These are phyloP conservation scores for Forsythia suspensa DNA, from an alignment of 257 asterid species.

Conservation along the genomic window DNA sequence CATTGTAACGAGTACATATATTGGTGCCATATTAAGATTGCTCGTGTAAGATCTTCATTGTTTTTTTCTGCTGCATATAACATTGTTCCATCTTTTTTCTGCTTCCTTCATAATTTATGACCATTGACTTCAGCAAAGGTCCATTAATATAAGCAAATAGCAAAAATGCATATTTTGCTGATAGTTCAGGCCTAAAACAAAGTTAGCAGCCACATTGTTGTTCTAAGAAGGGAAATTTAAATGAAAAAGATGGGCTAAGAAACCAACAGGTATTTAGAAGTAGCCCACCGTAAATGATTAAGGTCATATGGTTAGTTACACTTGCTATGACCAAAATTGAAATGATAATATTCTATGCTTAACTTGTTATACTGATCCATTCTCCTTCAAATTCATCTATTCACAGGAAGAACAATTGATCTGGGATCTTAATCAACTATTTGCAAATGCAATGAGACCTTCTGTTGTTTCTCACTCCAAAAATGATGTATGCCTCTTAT, in stretches of 20 bases:
- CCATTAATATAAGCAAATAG: background rate
- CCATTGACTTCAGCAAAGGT: slow-evolving; percentile 5
- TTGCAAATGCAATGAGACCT: slow-evolving; percentile 63
- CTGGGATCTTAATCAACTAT: slow-evolving; percentile 69
- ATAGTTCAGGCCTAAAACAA: background rate
- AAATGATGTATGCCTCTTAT: slow-evolving; percentile 49
- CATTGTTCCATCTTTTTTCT: background rate
- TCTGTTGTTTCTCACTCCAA: slow-evolving; percentile 69
- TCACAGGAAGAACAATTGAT: slow-evolving; percentile 54
- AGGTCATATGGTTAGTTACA: background rate
- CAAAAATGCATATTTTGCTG: background rate
- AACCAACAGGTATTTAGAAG: background rate
- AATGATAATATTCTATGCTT: background rate
- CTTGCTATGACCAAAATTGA: background rate
- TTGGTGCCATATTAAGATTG: background rate
- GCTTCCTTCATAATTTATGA: background rate
- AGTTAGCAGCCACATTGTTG: background rate
- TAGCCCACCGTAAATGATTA: background rate
- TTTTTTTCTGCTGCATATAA: background rate
- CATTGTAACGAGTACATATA: background rate
- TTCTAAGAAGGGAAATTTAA: background rate
- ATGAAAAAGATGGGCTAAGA: background rate
- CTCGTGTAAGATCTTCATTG: background rate
- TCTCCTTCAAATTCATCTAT: slow-evolving; percentile 7
- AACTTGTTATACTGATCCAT: background rate